phyloP scores from a whole-genome alignment of 1,284 basidiomycete species.

The Ceratorhiza oryzae-sativae region DNA sequence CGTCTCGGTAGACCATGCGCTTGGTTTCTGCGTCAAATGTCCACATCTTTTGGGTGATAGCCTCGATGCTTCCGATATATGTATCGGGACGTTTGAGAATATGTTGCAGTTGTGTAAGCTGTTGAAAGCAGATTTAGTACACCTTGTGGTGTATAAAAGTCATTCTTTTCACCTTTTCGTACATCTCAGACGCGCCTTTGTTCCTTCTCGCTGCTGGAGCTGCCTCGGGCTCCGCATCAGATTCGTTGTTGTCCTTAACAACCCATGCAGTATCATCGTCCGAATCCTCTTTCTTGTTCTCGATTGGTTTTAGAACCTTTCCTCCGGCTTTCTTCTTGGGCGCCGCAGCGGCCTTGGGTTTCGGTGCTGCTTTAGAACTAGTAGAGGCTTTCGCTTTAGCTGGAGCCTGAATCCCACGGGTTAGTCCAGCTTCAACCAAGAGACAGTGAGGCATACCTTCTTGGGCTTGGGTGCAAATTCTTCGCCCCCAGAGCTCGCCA shows the following conservation, averaged over 20 bases:
- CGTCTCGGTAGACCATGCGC: constrained; percentile 79
- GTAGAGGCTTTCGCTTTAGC: constrained; percentile 47
- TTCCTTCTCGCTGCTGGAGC: constrained; percentile 54
- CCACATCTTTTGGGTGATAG: constrained; percentile 87
- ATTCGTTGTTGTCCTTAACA: constrained; percentile 53
- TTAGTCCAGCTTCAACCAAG: not conserved
- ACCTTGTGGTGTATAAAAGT: constrained; percentile 4
- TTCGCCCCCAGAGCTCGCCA: constrained; percentile 20
- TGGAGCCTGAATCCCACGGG: constrained; percentile 1
- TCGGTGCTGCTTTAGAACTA: constrained; percentile 52
- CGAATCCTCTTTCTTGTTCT: constrained; percentile 66
- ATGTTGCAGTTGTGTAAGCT: constrained; percentile 97
- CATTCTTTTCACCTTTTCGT: constrained; percentile 74
- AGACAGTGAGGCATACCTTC: constrained; percentile 5
- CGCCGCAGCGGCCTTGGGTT: constrained; percentile 56
- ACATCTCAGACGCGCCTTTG: constrained; percentile 92
- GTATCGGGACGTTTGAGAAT: constrained; percentile 97
- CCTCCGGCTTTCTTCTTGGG: constrained; percentile 52
- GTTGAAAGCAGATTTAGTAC: constrained; percentile 39
- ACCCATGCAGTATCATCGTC: constrained; percentile 55
- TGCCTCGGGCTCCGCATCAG: constrained; percentile 49
- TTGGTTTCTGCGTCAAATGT: constrained; percentile 83
- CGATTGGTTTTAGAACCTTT: constrained; percentile 60
- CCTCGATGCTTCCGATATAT: constrained; percentile 95
- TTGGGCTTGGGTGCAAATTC: constrained; percentile 27